phyloP scores from a whole-genome alignment of 2,329 filamentous ascomycete species.

The Anthostomella pinea region DNA sequence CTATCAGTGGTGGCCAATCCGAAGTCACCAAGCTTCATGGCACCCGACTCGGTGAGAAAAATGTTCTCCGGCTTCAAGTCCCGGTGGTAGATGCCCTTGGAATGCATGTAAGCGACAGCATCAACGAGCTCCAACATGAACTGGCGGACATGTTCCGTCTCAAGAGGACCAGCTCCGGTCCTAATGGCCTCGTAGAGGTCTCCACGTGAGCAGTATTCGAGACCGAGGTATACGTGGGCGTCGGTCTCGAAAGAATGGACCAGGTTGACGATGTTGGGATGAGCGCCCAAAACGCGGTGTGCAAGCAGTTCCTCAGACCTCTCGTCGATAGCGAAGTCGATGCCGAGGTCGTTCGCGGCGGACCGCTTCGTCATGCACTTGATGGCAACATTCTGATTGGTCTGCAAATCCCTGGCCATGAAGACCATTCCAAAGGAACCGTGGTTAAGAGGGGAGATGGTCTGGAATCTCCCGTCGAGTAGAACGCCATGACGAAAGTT shows the following conservation, averaged over 20 bases:
- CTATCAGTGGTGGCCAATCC: constrained; percentile 85
- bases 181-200: constrained; percentile 98
- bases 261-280: constrained; percentile 92
- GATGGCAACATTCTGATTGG: constrained; percentile 81
- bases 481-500: constrained; percentile 76
- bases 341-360: constrained; percentile 56
- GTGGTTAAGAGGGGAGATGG: constrained; percentile 92
- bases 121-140: constrained; percentile 96
- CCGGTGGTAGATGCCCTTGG: constrained; percentile 87
- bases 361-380: constrained; percentile 90
- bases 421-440: constrained; percentile 99
- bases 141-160: constrained; percentile 93
- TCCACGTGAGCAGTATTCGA: constrained; percentile 93
- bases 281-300: constrained; percentile 73
- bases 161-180: constrained; percentile 78
- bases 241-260: constrained; percentile 89
- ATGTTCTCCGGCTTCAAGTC: constrained; percentile 99
- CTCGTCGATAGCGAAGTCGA: constrained; percentile 74
- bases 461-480: constrained; percentile 85
- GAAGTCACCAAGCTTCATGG: constrained; percentile 96
- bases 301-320: constrained; percentile 77
- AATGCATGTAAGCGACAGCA: constrained; percentile 86
- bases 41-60: constrained; percentile 80
- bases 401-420: constrained; percentile 76
- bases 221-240: constrained; percentile 83